Evolutionary conservation across 495 filamentous ascomycete species (phyloP).

Genomic region (Penicillium waksmanii): DNA sequence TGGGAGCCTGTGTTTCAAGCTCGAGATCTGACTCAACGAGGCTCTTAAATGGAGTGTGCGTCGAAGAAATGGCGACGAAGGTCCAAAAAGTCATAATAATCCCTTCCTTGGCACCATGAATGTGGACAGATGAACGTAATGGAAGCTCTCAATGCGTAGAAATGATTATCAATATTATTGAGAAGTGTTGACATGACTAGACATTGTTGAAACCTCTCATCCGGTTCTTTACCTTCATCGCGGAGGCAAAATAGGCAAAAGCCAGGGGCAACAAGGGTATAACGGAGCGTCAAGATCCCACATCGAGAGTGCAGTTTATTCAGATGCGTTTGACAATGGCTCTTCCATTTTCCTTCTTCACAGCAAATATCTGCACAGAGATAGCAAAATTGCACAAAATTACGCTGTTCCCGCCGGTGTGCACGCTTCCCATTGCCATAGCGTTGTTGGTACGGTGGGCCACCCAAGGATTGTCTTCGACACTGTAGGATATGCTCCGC

Average conservation of each 20-base stretch:
- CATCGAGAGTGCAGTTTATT: constrained; percentile 18
- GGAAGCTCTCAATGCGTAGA: constrained; percentile 1
- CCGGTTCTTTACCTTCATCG: constrained; percentile 11
- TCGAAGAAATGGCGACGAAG: constrained; percentile 13
- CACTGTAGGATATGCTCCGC: constrained; percentile 31
- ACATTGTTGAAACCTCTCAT: constrained; percentile 22
- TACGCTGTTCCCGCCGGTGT: constrained; percentile 17
- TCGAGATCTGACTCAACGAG: constrained; percentile 8
- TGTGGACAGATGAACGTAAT: constrained; percentile 5
- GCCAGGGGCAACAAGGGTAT: constrained; percentile 16
- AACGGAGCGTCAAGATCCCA: constrained; percentile 26
- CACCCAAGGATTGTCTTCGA: constrained; percentile 20
- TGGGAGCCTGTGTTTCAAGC: background rate
- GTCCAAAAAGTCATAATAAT: background rate
- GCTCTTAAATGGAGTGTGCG: constrained; percentile 14
- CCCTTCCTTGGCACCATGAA: constrained; percentile 7
- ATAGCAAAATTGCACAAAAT: constrained; percentile 28
- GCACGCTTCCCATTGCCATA: constrained; percentile 29
- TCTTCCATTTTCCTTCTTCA: constrained; percentile 12
- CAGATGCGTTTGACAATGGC: constrained; percentile 19
- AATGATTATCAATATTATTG: constrained; percentile 20
- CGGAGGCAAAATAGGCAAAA: constrained; percentile 23
- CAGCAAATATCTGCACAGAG: constrained; percentile 15
- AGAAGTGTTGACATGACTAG: constrained; percentile 19
- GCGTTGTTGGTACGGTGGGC: constrained; percentile 24